Evolutionary conservation across 257 asterid genomes (phyloP).

Genomic region (Solanum gandarillasii): DNA sequence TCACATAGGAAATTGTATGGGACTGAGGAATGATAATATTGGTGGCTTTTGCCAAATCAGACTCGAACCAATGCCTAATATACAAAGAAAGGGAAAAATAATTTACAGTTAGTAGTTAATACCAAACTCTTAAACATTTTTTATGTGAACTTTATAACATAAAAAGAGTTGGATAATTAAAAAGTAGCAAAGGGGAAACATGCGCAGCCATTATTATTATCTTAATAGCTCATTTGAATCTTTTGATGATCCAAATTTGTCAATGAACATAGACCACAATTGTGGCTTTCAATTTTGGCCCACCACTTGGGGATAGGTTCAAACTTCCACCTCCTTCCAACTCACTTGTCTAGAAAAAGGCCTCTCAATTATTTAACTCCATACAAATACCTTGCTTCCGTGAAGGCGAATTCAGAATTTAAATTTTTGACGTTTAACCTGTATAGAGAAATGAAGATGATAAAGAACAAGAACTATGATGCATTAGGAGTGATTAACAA

Average conservation of each 20-base stretch:
- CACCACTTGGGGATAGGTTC: background rate
- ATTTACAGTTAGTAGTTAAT: background rate
- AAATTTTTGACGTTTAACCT: background rate
- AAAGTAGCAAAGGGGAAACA: background rate
- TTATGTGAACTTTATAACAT: background rate
- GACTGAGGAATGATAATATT: background rate
- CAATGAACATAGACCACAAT: background rate
- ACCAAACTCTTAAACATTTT: background rate
- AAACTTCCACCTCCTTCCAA: background rate
- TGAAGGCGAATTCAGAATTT: background rate
- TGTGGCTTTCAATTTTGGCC: background rate
- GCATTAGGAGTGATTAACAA: background rate
- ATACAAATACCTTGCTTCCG: no score
- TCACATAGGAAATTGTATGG: background rate
- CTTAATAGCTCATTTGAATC: background rate
- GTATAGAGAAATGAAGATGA: background rate
- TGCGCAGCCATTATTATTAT: background rate
- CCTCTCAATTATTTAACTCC: background rate
- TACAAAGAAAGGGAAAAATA: background rate
- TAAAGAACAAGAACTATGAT: background rate
- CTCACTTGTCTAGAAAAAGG: background rate
- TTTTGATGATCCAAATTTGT: background rate
- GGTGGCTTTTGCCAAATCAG: background rate
- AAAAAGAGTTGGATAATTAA: background rate
- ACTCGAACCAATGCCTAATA: background rate